Base-by-base conservation (phyloP, 495 filamentous ascomycete species). In the Neurospora terricola region DNA sequence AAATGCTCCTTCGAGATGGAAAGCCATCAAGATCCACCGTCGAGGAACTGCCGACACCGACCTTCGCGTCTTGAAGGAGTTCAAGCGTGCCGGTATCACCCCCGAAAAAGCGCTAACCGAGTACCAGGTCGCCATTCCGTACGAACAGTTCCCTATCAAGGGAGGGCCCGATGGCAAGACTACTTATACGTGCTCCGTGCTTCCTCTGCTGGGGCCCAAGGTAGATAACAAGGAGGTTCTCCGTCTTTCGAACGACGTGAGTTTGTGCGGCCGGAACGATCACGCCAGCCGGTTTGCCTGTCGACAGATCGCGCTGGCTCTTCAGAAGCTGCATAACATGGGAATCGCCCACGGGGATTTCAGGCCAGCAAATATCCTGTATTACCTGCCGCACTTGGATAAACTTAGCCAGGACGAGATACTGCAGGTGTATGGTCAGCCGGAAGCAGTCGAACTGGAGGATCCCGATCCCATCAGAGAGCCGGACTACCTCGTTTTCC, bases 311-410 rank as follows among this genome's bases (percentile, higher is more conserved):
- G 54, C 54, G 0, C 11, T 8, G 10, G 72, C 72, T 27, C 38
- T 43, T 9, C 34, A 73, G 27, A 69, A 40, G 30, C 4, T 73
- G 37, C 72, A 73, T 14, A 38, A n/a, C 23, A 62, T 69, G 48
- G 72, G 38, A 0, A 70, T 73, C 16, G 21, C n/a, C 37, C 72
- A 73, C 36, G 72, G 72, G 4, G 72, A 73, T 21, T 73, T 73
- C 10, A 9, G 72, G 14, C 38, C 59, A n/a, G 36, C 59, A 0
- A 73, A 73, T 36, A 73, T 73, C 38, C 54, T 73, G 12, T 62
- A 34, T 18, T 16, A 34, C 12, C 2, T 62, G 9, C 54, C 54
- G 9, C 54, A 62, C 54, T 5, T 62, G 27, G 27, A 62, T 34
- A 34, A 34, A 2, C 54, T 62, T 9, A 18, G 54, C 18, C 6